Percentiles rank a stretch among this genome's conserved stretches.
These are phyloP conservation scores for Wickerhamiella brachini DNA, from an alignment of 805 yeast species.

Conservation along the genomic window DNA sequence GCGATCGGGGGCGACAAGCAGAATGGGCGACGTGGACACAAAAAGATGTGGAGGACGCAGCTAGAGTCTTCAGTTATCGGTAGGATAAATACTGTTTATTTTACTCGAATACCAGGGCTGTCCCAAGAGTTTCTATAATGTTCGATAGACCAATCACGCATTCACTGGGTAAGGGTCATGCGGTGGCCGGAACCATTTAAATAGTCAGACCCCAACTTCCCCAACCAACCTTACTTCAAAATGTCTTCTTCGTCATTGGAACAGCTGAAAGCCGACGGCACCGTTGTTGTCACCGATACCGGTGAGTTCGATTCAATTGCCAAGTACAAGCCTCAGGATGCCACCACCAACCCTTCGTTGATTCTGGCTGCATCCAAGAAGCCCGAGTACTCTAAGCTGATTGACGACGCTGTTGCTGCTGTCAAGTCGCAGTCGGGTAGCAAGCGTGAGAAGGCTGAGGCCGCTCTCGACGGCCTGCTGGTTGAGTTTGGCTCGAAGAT, in stretches of 20 bases:
- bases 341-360: conserved; percentile 97
- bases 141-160: background rate
- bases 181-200: background rate
- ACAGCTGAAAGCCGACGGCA: conserved; percentile 88
- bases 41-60: too few relatives aligned
- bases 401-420: conserved; percentile 81
- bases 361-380: conserved; percentile 91
- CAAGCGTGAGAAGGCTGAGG: conserved; percentile 46
- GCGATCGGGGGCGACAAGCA: background rate
- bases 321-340: conserved; percentile 96
- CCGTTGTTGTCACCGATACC: conserved; percentile 94
- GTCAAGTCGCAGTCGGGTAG: conserved; percentile 39
- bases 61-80: too few relatives aligned
- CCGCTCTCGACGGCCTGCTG: conserved; percentile 81
- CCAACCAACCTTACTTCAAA: background rate
- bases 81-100: too few relatives aligned
- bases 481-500: conserved; percentile 95
- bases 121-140: background rate
- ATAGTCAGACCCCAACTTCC: background rate
- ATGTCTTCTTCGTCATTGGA: conserved; percentile 68
- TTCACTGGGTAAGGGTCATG: background rate
- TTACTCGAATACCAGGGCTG: too few relatives aligned
- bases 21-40: background rate
- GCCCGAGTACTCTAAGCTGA: conserved; percentile 74
- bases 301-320: conserved; percentile 97